Conservation (phyloP, 108 stramenopile species). For the Chaetoceros muelleri region DNA sequence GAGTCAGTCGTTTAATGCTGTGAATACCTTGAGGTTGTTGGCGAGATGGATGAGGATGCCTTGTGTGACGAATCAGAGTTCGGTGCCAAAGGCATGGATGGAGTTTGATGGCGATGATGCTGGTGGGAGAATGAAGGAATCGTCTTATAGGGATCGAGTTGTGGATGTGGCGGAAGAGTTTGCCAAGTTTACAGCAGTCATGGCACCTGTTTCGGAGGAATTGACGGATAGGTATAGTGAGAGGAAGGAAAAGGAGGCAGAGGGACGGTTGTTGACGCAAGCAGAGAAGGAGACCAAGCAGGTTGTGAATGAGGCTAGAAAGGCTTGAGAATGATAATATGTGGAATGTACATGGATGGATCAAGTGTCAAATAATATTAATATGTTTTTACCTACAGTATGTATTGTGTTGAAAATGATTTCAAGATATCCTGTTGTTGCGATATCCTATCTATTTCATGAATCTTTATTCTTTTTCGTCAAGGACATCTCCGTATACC, state of each 20-base stretch:
- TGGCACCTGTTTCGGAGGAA: conserved; percentile 32
- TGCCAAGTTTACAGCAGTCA: conserved; percentile 53
- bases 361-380: no score
- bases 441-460: no score
- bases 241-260: conserved; percentile 33
- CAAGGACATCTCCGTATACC: conserved; percentile 43
- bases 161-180: conserved; percentile 59
- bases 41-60: conserved; percentile 70
- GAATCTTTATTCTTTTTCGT: conserved; percentile 8
- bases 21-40: conserved; percentile 42
- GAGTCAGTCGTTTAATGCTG: conserved; percentile 51
- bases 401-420: no score
- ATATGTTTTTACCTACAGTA: no score
- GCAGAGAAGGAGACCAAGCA: conserved; percentile 41
- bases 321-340: conserved; percentile 13
- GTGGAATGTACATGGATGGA: no score
- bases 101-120: conserved; percentile 45
- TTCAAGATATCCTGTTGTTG: no score
- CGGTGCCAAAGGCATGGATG: conserved; percentile 49
- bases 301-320: conserved; percentile 24
- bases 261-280: conserved; percentile 46
- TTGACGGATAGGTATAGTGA: conserved; percentile 50
- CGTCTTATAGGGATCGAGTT: conserved; percentile 39
- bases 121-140: conserved; percentile 54
- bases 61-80: conserved; percentile 45